Conservation (phyloP, 75 land plant species). For the Selaginella tamariscina region DNA sequence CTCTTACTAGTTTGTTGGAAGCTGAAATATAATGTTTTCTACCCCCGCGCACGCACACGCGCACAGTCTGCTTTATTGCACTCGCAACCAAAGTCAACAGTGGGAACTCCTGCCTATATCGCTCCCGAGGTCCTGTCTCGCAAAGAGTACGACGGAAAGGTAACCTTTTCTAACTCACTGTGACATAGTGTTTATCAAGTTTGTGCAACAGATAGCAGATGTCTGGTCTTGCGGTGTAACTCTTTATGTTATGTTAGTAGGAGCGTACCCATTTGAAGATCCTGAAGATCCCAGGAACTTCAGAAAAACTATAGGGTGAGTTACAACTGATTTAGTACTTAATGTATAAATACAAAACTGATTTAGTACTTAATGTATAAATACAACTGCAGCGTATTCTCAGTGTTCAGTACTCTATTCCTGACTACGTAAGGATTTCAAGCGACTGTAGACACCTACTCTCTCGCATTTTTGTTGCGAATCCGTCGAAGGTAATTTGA, state of each 20-base stretch:
- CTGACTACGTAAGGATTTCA: slow-evolving; percentile 70
- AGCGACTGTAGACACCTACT: slow-evolving; percentile 69
- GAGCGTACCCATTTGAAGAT: slow-evolving; percentile 92
- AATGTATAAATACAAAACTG: background rate
- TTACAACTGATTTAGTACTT: background rate
- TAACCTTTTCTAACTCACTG: background rate
- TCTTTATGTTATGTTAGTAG: slow-evolving; percentile 94
- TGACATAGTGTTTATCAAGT: background rate
- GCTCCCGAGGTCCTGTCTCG: background rate
- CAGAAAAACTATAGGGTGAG: slow-evolving; percentile 54
- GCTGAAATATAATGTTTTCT: background rate
- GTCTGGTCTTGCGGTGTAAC: slow-evolving; percentile 98
- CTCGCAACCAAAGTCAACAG: background rate
- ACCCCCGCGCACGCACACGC: too few species aligned
- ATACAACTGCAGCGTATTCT: slow-evolving; percentile 61
- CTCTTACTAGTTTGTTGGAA: background rate
- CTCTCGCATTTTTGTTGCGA: slow-evolving; percentile 80
- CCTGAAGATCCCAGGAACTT: slow-evolving; percentile 82
- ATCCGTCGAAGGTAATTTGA: slow-evolving; percentile 55
- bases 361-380: background rate
- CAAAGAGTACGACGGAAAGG: background rate
- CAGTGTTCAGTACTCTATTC: slow-evolving; percentile 81
- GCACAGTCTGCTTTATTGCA: background rate
- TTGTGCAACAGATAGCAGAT: slow-evolving; percentile 53
- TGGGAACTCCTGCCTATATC: background rate